A percentile compares a stretch with the other conserved stretches of the same genome.
Conservation (phyloP, 805 yeast genomes). For the Pichia deserticola region DNA sequence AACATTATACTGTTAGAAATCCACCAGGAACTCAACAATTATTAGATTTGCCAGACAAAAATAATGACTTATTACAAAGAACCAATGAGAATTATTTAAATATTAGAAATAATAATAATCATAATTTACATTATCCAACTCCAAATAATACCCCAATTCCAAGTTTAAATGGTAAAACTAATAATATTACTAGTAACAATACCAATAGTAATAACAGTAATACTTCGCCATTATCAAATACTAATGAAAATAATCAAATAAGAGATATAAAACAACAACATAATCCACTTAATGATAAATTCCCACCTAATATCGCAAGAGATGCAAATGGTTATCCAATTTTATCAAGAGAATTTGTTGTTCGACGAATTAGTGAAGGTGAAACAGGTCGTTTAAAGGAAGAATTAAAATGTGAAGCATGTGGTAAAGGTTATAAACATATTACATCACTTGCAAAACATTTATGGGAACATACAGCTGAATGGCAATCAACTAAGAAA, state of each 20-base stretch:
- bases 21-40: constrained; percentile 9
- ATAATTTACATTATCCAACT: constrained; percentile 10
- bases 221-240: not conserved
- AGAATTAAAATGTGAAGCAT: constrained; percentile 80
- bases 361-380: constrained; percentile 77
- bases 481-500: constrained; percentile 83
- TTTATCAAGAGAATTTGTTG: constrained; percentile 62
- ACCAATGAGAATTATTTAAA: not conserved
- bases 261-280: not conserved
- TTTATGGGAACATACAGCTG: constrained; percentile 92
- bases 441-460: constrained; percentile 83
- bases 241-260: no score
- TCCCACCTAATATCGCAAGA: constrained; percentile 2
- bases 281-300: not conserved
- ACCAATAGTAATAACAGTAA: not conserved
- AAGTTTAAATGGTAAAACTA: not conserved
- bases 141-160: constrained; percentile 12
- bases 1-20: constrained; percentile 18
- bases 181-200: not conserved
- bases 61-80: not conserved
- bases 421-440: constrained; percentile 89
- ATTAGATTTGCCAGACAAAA: not conserved
- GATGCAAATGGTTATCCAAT: constrained; percentile 24
- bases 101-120: not conserved
- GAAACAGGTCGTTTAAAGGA: constrained; percentile 80